A percentile compares a stretch with the other conserved stretches of the same genome.
These are phyloP conservation scores for Cryphonectria japonica DNA, from an alignment of 2,329 filamentous ascomycete species.

Conservation along the genomic window DNA sequence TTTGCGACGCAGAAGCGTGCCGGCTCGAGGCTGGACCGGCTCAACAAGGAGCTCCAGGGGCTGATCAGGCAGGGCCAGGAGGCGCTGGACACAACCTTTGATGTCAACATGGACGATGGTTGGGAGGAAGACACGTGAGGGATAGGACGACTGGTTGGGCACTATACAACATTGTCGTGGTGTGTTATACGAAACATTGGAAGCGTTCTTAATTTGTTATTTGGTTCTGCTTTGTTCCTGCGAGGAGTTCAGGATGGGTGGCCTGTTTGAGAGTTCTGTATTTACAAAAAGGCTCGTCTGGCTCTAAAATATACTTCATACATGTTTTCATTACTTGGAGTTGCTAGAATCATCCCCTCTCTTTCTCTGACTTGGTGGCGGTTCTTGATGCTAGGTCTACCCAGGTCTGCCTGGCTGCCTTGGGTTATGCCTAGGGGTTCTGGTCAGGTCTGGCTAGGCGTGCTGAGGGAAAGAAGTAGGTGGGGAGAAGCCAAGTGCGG, in stretches of 20 bases:
- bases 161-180: background rate
- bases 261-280: background rate
- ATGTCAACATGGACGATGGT: constrained; percentile 64
- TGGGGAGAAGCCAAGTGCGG: background rate
- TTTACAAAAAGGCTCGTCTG: background rate
- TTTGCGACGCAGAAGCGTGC: constrained; percentile 75
- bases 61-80: constrained; percentile 91
- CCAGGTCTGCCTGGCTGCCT: no score
- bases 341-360: background rate
- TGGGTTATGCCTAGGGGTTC: no score
- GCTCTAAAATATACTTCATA: background rate
- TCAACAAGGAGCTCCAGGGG: constrained; percentile 78
- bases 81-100: constrained; percentile 76
- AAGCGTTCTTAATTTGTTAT: background rate
- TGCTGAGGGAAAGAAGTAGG: background rate
- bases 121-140: constrained; percentile 44
- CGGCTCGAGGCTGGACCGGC: constrained; percentile 76
- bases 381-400: background rate
- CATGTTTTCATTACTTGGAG: background rate
- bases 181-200: background rate
- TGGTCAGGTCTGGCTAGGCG: background rate
- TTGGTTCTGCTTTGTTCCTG: background rate
- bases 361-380: background rate
- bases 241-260: constrained; percentile 7
- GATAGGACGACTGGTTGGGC: background rate